Base-by-base conservation (phyloP, 106 monocot species). In the Dendrobium catenatum region DNA sequence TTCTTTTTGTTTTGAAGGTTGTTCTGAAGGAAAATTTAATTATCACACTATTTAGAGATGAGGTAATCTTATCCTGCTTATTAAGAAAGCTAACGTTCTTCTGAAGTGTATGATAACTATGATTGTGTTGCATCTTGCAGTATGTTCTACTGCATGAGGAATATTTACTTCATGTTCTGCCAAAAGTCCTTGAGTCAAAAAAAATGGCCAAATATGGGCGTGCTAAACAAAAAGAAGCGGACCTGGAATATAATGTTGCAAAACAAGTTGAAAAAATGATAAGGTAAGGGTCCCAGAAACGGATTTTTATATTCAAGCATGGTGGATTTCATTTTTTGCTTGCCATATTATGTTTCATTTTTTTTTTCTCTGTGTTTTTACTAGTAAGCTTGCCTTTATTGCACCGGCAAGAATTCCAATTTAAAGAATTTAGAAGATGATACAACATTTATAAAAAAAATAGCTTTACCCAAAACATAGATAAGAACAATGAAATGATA, bases 261-360 rank as follows among this genome's bases (percentile, higher is more conserved):
- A 99, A 95, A 81, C 98, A 99, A 83, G 98, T 99, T 68, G 95
- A 99, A 82, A 95, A 93, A 91, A 99, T 99, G 98, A 88, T 99
- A 82, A 82, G 83, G 90, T 86, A 86, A 76, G 48, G 9, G 26
- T 49, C 1, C 13, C 19, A 74, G 73, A 73, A 17, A 41, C 17
- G 29, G 31, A 16, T 24, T 73, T 73, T 73, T 40, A 73, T 40
- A 19, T 16, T 72, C 10, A 37, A 37, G 13, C 6, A 74, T 70
- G 20, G 19, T 74, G 42, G 68, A 43, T 44, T 17, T 74, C 20
- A 6, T 6, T 74, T 74, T 74, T 13, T 70, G 43, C 4, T n/a
- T 74, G 41, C 42, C 74, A 20, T 42, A 44, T 74, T 43, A 43
- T 74, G 70, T 74, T 74, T 70, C 70, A 11, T 68, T 73, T 19